phyloP scores from a whole-genome alignment of 495 filamentous ascomycete genomes.

The Hypoxylon fragiforme region DNA sequence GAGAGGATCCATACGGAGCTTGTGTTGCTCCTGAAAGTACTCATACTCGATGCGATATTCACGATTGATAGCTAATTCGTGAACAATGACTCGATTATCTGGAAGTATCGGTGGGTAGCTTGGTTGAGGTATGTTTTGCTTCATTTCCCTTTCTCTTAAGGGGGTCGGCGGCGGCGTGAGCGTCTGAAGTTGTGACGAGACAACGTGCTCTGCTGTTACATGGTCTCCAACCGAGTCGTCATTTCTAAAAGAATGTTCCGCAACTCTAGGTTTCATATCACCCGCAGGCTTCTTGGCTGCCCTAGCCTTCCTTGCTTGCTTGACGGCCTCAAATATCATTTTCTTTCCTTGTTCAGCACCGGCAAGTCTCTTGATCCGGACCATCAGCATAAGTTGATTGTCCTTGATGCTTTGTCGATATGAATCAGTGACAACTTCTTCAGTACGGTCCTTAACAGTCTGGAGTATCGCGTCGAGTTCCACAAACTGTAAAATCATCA shows the following conservation, averaged over 20 bases:
- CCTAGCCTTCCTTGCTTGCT: constrained; percentile 72
- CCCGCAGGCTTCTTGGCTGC: constrained; percentile 69
- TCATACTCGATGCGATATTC: constrained; percentile 64
- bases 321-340: constrained; percentile 80
- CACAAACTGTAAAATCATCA: constrained; percentile 94
- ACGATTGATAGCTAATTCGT: constrained; percentile 90
- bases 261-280: constrained; percentile 69
- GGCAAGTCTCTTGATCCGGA: constrained; percentile 85
- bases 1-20: constrained; percentile 61
- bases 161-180: constrained; percentile 51
- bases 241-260: constrained; percentile 45
- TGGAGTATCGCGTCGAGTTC: constrained; percentile 96
- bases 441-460: constrained; percentile 87
- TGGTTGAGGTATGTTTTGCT: constrained; percentile 44
- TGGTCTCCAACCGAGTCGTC: constrained; percentile 45
- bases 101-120: constrained; percentile 63
- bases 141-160: constrained; percentile 39
- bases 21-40: constrained; percentile 55
- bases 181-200: constrained; percentile 41
- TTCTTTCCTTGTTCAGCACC: constrained; percentile 80
- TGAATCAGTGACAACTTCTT: constrained; percentile 82
- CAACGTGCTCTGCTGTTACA: constrained; percentile 37
- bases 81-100: constrained; percentile 81
- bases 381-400: constrained; percentile 87
- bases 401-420: constrained; percentile 92